Evolutionary conservation across 2,329 filamentous ascomycete species (phyloP), one percentile per base, ranked within the genome.

Genomic region (Domatiomyces catenatus): DNA sequence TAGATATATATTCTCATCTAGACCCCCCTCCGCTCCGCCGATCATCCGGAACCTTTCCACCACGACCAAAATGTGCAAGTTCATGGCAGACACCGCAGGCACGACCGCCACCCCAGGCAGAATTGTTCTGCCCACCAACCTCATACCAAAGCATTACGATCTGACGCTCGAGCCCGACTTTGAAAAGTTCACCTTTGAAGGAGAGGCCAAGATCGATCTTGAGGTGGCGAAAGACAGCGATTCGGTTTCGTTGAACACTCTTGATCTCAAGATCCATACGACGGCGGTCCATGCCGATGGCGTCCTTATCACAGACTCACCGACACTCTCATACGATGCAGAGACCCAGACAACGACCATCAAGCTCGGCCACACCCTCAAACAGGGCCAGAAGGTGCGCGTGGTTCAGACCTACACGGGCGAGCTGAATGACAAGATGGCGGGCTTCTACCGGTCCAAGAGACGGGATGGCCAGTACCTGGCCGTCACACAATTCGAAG

Each of bases 381-480:
- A 79, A 19, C 83, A 84, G 55, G 87, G 85, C 20, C 75, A 77
- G 62, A 89, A 88, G 72, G 86, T 84, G 18, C 81, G 82, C 68
- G 69, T 93, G 54, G 81, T 81, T 62, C 79, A 88, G 61, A 82
- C 77, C 59, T 94, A 93, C 68, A 81, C 78, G 8, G 88, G 88
- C 42, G 76, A 74, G 44, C 71, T 94, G 62, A 94, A 94, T 67
- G 86, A 94, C 66, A 90, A 92, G 70, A 94, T 96, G 87, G 89
- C 89, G 47, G 90, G 90, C 46, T 96, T 96, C 76, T 96, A 96
- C 71, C 81, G 90, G 52, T 96, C 90, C 75, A 93, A 92, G 73
- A 81, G 80, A 54, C 70, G 78, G 47, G 80, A 92, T 62, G 90
- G 90, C 42, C 79, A 79, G 53, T 84, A 89, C 65, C 75, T 96